Base-by-base conservation (phyloP, 108 stramenopile genomes). In the Aurantiochytrium sp. region DNA sequence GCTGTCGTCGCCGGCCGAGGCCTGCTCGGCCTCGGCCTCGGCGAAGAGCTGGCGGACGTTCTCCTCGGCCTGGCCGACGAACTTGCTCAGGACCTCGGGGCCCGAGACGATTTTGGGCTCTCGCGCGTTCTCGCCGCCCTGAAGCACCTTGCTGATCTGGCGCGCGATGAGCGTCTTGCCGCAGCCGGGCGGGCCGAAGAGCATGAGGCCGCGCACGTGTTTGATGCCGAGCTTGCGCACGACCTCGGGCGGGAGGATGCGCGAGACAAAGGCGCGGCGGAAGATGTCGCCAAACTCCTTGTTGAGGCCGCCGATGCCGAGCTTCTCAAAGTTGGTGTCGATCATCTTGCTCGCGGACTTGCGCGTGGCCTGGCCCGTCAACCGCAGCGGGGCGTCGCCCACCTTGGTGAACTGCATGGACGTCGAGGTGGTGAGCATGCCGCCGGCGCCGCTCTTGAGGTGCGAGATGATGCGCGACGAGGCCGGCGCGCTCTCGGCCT, bases 31-130 rank as follows among this genome's bases (percentile, higher is more conserved):
- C 91, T 96, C 96, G 4, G 96, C 97, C 45, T 90, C 98, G 6
- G 93, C 95, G 90, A 99, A 99, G 2, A 98, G 90, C 69, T 96
- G 96, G 19, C 99, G 93, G 85, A 99, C 97, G 91, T 97, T 97
- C 90, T 98, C 97, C 92, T 99, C 99, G 52, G 91, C 89, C 21
- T 95, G 97, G 68, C 99, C 99, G 5, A 99, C 99, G 90, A 91
- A 99, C 87, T 99, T 99, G 92, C 97, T 95, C 55, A 99, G 91
- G 73, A 99, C 94, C 91, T 98, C 98, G 2, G 99, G 99, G 41
- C 99, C 99, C 88, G 98, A 98, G 41, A 99, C 97, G 93, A 99
- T 97, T 88, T 99, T 98, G 34, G 99, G 99, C 89, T 97, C 96
- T 34, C 96, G 94, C 27, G 97, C 96, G 87, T 98, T 98, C 39